These are phyloP conservation scores for Mucor piriformis DNA, from an alignment of 371 early-diverging fungal species.

Conservation along the genomic window DNA sequence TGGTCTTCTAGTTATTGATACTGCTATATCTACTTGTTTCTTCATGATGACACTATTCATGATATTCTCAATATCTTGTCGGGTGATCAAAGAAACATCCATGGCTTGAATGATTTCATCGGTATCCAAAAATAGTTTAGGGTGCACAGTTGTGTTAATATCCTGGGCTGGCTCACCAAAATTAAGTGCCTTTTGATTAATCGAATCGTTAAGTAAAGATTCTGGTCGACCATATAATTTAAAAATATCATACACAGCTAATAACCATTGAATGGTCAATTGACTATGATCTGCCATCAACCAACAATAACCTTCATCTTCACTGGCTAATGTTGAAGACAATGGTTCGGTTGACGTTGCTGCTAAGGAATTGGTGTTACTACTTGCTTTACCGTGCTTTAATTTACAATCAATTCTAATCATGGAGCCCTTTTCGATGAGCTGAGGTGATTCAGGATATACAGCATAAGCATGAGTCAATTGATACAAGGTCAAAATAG, in stretches of 20 bases:
- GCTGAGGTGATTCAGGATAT: conserved; percentile 61
- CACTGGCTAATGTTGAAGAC: conserved; percentile 1
- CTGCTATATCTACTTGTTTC: conserved; percentile 3
- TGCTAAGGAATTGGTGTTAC: background rate
- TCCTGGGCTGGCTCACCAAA: conserved; percentile 33
- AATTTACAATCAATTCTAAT: conserved; percentile 49
- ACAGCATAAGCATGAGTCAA: conserved; percentile 72
- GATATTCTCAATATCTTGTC: conserved; percentile 8
- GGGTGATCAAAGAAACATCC: conserved; percentile 12
- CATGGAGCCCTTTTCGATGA: conserved; percentile 51
- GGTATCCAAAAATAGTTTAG: conserved; percentile 35
- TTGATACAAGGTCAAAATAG: conserved; percentile 51
- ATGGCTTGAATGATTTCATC: conserved; percentile 32
- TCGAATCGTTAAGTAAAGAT: conserved; percentile 21
- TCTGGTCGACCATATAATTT: conserved; percentile 53
- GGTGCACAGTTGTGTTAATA: conserved; percentile 8
- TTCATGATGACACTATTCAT: conserved; percentile 13
- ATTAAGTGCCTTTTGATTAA: conserved; percentile 33
- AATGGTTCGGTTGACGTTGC: background rate
- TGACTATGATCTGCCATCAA: conserved; percentile 48
- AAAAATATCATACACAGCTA: conserved; percentile 51
- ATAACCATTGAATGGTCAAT: conserved; percentile 41
- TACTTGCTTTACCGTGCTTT: conserved; percentile 5
- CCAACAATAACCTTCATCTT: conserved; percentile 34
- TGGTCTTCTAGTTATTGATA: conserved; percentile 12